Evolutionary conservation across 768 basidiomycete species (phyloP), one percentile per base, ranked within the genome.

Genomic region (Rhodotorula graminis): DNA sequence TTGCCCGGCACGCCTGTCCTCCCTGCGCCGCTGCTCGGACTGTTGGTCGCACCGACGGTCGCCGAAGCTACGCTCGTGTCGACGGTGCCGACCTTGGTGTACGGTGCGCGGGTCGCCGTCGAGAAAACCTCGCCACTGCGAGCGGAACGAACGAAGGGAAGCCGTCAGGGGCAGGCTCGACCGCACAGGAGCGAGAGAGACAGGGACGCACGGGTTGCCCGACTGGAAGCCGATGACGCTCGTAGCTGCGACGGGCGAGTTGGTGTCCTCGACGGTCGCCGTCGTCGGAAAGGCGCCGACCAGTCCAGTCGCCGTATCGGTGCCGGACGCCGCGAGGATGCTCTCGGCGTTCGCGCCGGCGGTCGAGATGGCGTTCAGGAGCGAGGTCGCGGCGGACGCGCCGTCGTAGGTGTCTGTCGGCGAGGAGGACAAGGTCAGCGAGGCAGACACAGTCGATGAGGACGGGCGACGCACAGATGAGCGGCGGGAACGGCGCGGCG

Each of bases 221-320:
- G 70, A 71, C 9, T 55, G 52, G 65, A 63, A 71, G 21, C 42
- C 31, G 21, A 63, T 12, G 1, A 15, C 44, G 8, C 55, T 58
- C 19, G 70, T 50, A 14, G 56, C 70, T 3, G 61, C 70, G 12
- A 69, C 62, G 18, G 70, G 70, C 29, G 61, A 42, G 16, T 50
- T 71, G 37, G 65, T 61, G 37, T 58, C 50, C 1, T 46, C 70
- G 23, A 71, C 57, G 16, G 70, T 71, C 2, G 65, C 53, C 11
- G 70, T 71, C 5, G 65, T 63, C 21, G 70, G 70, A 56, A 63
- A 71, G 6, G 70, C 70, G 0, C 65, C 65, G 21, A 71, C 61
- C 16, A 67, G 33, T 0, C 29, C 56, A 12, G 70, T 71, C n/a
- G 70, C 70, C 18, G 70, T 71, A 31, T 71, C 70, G 37, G 53